Conservation (phyloP, 192 early-diverging fungal species). For the Dissophora ornata region DNA sequence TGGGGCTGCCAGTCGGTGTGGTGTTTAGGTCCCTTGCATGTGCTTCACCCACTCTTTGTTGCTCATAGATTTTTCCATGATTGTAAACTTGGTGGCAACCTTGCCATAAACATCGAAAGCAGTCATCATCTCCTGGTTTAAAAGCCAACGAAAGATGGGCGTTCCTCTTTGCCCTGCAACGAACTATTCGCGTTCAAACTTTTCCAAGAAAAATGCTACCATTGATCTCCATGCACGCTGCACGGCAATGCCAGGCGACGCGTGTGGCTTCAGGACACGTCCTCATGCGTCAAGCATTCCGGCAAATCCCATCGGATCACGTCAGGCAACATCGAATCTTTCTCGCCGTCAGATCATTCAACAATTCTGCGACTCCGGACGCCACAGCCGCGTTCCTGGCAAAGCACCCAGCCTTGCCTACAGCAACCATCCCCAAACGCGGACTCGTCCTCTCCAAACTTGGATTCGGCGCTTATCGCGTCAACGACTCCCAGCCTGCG, state of each 20-base stretch:
- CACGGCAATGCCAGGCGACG: constrained; percentile 2
- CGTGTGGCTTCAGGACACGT: neutral
- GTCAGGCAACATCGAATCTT: no score
- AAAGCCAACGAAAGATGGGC: no score
- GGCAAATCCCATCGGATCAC: no score
- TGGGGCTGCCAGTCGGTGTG: no score
- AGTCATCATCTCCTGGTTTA: neutral
- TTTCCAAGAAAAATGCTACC: no score
- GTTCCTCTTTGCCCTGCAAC: no score
- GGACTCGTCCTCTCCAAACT: constrained; percentile 61
- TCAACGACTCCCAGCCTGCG: constrained; percentile 43
- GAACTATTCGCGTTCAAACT: no score
- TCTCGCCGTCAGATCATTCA: neutral
- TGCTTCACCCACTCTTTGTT: no score
- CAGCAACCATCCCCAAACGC: constrained; percentile 55
- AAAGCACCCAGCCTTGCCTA: constrained; percentile 40
- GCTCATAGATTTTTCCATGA: no score
- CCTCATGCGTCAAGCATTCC: neutral
- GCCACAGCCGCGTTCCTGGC: constrained; percentile 41
- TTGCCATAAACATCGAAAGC: neutral
- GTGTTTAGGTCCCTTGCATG: no score
- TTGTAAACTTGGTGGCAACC: no score
- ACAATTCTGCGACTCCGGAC: constrained; percentile 26
- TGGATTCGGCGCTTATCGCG: constrained; percentile 77
- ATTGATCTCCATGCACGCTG: neutral